Percentiles rank a stretch among this genome's conserved stretches.
These are phyloP conservation scores for Globisporangium camurandrum DNA, from an alignment of 352 stramenopile species.

Conservation along the genomic window DNA sequence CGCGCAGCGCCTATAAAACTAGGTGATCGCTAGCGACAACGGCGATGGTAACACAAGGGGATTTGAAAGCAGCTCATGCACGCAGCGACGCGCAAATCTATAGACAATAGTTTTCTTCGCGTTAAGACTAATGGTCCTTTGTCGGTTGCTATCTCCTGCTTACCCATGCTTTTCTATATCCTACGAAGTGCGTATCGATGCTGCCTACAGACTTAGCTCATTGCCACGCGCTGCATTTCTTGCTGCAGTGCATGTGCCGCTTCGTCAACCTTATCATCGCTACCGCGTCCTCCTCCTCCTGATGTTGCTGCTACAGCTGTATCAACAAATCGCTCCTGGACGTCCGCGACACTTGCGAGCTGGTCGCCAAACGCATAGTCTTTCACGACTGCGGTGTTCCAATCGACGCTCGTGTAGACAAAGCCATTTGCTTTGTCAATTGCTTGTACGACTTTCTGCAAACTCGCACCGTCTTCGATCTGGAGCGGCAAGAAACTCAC, in stretches of 20 bases:
- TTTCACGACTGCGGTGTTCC: constrained; percentile 68
- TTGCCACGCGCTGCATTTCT: constrained; percentile 25
- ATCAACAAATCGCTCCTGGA: constrained; percentile 73
- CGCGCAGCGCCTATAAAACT: no score
- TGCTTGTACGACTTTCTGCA: constrained; percentile 56
- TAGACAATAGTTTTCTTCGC: no score
- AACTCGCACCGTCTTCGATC: constrained; percentile 62
- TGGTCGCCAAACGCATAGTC: constrained; percentile 67
- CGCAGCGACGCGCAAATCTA: no score
- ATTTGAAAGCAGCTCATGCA: no score
- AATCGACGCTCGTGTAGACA: constrained; percentile 74
- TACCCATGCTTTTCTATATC: no score
- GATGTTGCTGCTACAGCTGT: constrained; percentile 16
- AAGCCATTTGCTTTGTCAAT: constrained; percentile 84
- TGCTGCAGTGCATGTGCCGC: constrained; percentile 21
- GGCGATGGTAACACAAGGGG: no score
- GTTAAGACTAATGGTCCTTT: no score
- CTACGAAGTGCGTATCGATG: not conserved
- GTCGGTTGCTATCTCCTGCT: no score
- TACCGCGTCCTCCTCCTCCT: no score
- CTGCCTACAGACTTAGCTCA: constrained; percentile 1
- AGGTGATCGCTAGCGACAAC: no score
- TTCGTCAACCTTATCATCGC: no score
- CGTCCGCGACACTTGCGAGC: constrained; percentile 22
- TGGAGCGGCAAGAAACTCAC: constrained; percentile 78